A percentile compares a stretch with the other conserved stretches of the same genome.
Evolutionary conservation across 768 basidiomycete species (phyloP).

Genomic region (Suillus bovinus): DNA sequence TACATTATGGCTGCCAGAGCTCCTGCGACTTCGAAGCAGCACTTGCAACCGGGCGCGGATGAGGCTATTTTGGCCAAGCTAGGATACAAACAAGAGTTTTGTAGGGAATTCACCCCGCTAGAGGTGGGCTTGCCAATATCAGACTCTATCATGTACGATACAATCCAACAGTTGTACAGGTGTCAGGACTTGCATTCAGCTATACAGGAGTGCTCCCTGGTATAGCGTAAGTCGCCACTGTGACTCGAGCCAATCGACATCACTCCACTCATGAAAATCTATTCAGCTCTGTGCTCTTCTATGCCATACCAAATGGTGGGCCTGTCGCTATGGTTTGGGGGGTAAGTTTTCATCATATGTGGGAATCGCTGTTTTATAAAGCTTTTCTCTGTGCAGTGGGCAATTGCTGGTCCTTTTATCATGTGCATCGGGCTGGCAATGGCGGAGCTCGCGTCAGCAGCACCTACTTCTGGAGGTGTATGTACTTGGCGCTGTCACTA

Average conservation of each 20-base stretch:
- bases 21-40: neutral
- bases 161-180: neutral
- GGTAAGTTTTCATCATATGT: neutral
- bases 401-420: slow-evolving; percentile 62
- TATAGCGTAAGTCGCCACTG: slow-evolving; percentile 9
- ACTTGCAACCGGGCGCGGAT: slow-evolving; percentile 6
- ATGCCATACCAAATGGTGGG: neutral
- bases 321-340: slow-evolving; percentile 3
- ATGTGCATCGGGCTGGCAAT: slow-evolving; percentile 65
- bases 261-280: neutral
- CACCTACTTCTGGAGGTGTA: slow-evolving; percentile 2
- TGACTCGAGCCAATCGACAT: neutral
- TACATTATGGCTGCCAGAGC: neutral
- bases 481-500: neutral
- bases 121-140: slow-evolving; percentile 17
- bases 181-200: slow-evolving; percentile 32
- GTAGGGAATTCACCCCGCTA: slow-evolving; percentile 9
- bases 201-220: slow-evolving; percentile 31
- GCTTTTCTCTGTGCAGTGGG: slow-evolving; percentile 46
- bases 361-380: neutral
- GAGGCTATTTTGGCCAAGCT: slow-evolving; percentile 24
- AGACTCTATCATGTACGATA: neutral
- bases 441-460: slow-evolving; percentile 52
- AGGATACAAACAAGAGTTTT: slow-evolving; percentile 30
- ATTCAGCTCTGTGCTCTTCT: slow-evolving; percentile 6